Conservation (phyloP, 805 yeast species). For the Candida adriatica region DNA sequence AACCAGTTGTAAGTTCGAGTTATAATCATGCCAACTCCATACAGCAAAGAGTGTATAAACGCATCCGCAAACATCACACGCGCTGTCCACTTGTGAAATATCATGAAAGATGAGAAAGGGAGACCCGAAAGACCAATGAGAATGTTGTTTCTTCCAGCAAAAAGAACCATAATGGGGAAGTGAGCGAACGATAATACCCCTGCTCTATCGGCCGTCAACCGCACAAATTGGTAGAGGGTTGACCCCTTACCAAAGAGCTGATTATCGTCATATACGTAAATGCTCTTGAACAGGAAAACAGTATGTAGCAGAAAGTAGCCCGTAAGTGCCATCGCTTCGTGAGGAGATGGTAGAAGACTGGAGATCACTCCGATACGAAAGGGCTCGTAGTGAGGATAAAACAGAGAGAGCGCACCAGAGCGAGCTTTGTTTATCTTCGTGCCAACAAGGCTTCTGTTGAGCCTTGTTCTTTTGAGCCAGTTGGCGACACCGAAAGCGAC, state of each 20-base stretch:
- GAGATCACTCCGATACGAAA: conserved; percentile 8
- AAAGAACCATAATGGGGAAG: conserved; percentile 50
- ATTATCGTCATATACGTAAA: conserved; percentile 13
- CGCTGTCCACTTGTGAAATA: conserved; percentile 62
- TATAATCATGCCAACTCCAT: conserved; percentile 15
- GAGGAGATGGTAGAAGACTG: conserved; percentile 17
- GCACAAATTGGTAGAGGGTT: conserved; percentile 3
- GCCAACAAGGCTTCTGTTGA: conserved; percentile 13
- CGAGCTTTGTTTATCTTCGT: conserved; percentile 12
- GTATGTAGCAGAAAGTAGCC: conserved; percentile 25
- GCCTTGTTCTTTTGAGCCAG: conserved; percentile 8
- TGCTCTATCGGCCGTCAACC: conserved; percentile 17
- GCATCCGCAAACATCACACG: conserved; percentile 38
- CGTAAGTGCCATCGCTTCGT: conserved; percentile 24
- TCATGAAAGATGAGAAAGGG: conserved; percentile 54
- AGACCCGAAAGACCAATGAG: conserved; percentile 55
- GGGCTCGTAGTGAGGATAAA: conserved; percentile 19
- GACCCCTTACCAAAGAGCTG: conserved; percentile 15
- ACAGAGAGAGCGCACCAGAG: conserved; percentile 15
- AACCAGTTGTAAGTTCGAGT: background rate
- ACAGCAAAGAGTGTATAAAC: conserved; percentile 33
- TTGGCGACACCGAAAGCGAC: conserved; percentile 17
- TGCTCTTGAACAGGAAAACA: conserved; percentile 5
- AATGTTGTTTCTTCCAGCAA: conserved; percentile 71
- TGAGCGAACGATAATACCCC: conserved; percentile 28